Conservation (phyloP, 1,284 basidiomycete species). For the Coniferiporia weirii region DNA sequence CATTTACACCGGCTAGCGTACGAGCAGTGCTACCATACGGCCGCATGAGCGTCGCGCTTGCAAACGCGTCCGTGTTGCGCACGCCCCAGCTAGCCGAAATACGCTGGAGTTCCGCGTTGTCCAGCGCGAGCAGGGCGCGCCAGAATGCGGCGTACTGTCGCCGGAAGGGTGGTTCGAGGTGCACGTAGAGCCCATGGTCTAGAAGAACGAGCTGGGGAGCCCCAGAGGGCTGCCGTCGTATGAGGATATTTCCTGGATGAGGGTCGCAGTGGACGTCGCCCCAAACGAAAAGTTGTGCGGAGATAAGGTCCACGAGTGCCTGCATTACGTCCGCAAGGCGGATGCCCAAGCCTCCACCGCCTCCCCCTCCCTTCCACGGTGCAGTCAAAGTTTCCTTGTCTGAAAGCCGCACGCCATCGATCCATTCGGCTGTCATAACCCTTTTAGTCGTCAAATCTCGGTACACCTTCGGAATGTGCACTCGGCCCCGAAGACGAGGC, state of each 20-base stretch:
- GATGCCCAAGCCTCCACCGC: constrained; percentile 20
- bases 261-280: constrained; percentile 83
- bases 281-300: constrained; percentile 83
- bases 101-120: constrained; percentile 56
- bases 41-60: constrained; percentile 64
- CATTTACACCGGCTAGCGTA: constrained; percentile 23
- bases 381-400: constrained; percentile 53
- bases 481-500: constrained; percentile 60
- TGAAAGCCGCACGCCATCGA: constrained; percentile 74
- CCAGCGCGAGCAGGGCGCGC: constrained; percentile 70
- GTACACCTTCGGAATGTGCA: constrained; percentile 78
- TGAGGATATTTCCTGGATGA: constrained; percentile 77
- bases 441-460: constrained; percentile 68
- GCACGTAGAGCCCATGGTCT: constrained; percentile 85
- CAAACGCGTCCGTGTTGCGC: constrained; percentile 72
- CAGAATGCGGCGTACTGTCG: constrained; percentile 75
- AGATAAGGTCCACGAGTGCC: constrained; percentile 78
- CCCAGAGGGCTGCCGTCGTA: constrained; percentile 62
- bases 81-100: constrained; percentile 77
- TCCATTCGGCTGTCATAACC: constrained; percentile 86
- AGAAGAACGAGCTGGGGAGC: constrained; percentile 80
- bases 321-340: constrained; percentile 70
- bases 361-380: constrained; percentile 49
- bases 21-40: constrained; percentile 30
- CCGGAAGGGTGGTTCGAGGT: constrained; percentile 57